A percentile compares a stretch with the other conserved stretches of the same genome.
Evolutionary conservation across 768 basidiomycete species (phyloP).

Genomic region (Bullera alba): DNA sequence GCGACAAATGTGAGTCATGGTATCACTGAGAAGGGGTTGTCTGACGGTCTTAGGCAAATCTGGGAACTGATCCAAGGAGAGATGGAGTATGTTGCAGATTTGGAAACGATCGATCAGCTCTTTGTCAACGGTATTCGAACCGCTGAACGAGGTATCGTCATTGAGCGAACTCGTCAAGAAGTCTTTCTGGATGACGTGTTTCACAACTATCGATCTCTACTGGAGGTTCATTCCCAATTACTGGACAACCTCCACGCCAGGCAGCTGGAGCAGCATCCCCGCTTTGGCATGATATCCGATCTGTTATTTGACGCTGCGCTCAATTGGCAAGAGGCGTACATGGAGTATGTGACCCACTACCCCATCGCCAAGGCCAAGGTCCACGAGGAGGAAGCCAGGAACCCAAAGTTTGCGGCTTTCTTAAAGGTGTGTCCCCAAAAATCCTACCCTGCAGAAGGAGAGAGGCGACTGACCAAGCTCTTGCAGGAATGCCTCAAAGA

Average conservation of each 20-base stretch:
- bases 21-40: neutral
- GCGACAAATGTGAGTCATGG: slow-evolving; percentile 64
- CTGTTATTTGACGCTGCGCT: slow-evolving; percentile 45
- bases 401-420: slow-evolving; percentile 37
- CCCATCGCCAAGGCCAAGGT: slow-evolving; percentile 46
- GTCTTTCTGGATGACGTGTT: slow-evolving; percentile 86
- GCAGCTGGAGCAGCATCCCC: slow-evolving; percentile 47
- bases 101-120: slow-evolving; percentile 80
- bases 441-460: neutral
- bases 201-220: slow-evolving; percentile 68
- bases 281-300: slow-evolving; percentile 42
- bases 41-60: slow-evolving; percentile 68
- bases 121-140: slow-evolving; percentile 52
- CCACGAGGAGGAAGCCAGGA: slow-evolving; percentile 37
- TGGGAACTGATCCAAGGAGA: slow-evolving; percentile 93
- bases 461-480: neutral
- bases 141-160: slow-evolving; percentile 63
- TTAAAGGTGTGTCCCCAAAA: slow-evolving; percentile 27
- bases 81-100: slow-evolving; percentile 87
- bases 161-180: slow-evolving; percentile 52
- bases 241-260: slow-evolving; percentile 39
- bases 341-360: slow-evolving; percentile 46
- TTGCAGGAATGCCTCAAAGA: slow-evolving; percentile 53
- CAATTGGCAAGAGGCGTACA: slow-evolving; percentile 46
- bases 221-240: slow-evolving; percentile 40